phyloP scores from a whole-genome alignment of 148 eudicot species.

The Arctostaphylos glauca region DNA sequence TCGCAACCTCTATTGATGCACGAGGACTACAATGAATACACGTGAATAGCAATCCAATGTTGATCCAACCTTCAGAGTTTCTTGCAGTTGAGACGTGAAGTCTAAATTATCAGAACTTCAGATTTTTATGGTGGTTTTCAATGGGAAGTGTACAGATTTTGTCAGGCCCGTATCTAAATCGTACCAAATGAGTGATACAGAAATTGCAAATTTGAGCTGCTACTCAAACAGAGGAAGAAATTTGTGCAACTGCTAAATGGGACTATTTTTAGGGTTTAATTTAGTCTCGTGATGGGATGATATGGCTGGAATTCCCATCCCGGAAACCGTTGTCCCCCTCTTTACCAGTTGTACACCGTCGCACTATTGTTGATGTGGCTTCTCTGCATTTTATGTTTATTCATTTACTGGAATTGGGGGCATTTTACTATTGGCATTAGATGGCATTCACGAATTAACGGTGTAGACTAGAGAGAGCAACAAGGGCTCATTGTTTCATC shows the following conservation, averaged over 20 bases:
- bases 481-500: no score
- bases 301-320: not conserved
- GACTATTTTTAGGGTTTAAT: not conserved
- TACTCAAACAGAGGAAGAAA: not conserved
- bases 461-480: no score
- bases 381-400: no score
- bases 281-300: not conserved
- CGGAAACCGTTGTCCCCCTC: no score
- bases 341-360: no score
- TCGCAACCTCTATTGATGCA: slow-evolving; percentile 6
- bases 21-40: not conserved
- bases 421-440: no score
- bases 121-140: not conserved
- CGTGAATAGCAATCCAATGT: not conserved
- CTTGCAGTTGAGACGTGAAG: not conserved
- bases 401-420: no score
- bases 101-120: not conserved
- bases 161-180: no score
- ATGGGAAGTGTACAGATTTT: not conserved
- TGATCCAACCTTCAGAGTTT: not conserved
- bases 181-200: not conserved
- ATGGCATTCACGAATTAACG: no score
- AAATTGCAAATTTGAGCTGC: not conserved
- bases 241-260: not conserved
- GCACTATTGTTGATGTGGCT: no score